phyloP scores from a whole-genome alignment of 1,284 basidiomycete genomes.

The Kwoniella shivajii region DNA sequence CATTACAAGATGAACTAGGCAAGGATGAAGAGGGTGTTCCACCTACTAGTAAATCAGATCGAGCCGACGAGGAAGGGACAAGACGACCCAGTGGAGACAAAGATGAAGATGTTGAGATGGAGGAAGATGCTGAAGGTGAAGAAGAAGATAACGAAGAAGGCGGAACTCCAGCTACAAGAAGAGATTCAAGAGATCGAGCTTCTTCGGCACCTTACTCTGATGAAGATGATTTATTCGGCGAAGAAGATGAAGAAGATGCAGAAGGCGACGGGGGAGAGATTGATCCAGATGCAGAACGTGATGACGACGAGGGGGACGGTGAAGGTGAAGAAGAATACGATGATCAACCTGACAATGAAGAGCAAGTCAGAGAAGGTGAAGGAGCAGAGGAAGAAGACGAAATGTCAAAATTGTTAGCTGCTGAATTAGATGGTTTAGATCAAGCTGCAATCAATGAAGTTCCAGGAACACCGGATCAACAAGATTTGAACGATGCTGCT shows the following conservation, averaged over 20 bases:
- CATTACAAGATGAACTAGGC: conserved; percentile 50
- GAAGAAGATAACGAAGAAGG: conserved; percentile 53
- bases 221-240: conserved; percentile 22
- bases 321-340: conserved; percentile 23
- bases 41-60: neutral
- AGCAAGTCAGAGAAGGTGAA: conserved; percentile 22
- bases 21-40: conserved; percentile 7
- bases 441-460: conserved; percentile 9
- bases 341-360: conserved; percentile 22
- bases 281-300: conserved; percentile 32
- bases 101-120: conserved; percentile 32
- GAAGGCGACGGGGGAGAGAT: conserved; percentile 24
- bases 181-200: neutral
- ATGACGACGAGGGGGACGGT: conserved; percentile 11
- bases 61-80: neutral
- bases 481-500: conserved; percentile 3
- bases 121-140: conserved; percentile 39
- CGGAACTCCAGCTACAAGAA: conserved; percentile 15
- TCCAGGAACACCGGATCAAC: conserved; percentile 1
- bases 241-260: conserved; percentile 27
- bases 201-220: conserved; percentile 20
- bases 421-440: conserved; percentile 52
- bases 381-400: conserved; percentile 42
- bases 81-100: conserved; percentile 47
- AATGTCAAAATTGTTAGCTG: conserved; percentile 42